Conservation (phyloP, 352 stramenopile genomes). For the Pythium rishiriense region DNA sequence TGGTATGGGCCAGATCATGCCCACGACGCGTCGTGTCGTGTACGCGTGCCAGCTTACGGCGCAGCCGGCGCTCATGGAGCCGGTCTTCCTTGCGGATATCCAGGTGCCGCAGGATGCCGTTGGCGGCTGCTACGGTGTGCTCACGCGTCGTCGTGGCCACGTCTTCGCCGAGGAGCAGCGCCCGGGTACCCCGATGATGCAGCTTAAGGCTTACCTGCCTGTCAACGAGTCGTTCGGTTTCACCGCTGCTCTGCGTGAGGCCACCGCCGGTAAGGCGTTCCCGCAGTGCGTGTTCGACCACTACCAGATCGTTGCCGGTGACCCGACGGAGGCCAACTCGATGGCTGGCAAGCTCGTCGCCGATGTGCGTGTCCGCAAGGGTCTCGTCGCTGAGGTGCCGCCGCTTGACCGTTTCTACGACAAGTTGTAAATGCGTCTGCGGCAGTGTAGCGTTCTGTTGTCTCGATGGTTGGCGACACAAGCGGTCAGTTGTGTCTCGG, state of each 20-base stretch:
- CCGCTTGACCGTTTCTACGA: constrained; percentile 99
- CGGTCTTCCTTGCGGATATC: constrained; percentile 99
- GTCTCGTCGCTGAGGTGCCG: constrained; percentile 95
- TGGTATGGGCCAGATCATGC: constrained; percentile 99
- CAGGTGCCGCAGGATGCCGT: constrained; percentile 98
- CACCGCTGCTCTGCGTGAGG: constrained; percentile 96
- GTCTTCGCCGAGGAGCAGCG: constrained; percentile 99
- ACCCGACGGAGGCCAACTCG: constrained; percentile 89
- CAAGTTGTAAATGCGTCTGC: constrained; percentile 94
- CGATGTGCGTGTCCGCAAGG: constrained; percentile 97
- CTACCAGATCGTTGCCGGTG: constrained; percentile 95
- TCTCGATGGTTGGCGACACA: background rate
- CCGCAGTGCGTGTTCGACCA: constrained; percentile 99
- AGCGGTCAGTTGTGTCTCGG: background rate
- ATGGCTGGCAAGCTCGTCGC: constrained; percentile 96
- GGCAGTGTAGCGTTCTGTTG: background rate
- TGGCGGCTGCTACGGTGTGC: constrained; percentile 98
- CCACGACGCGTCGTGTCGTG: constrained; percentile 97
- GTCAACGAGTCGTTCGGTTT: constrained; percentile 99
- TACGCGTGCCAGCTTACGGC: constrained; percentile 97
- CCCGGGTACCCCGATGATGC: constrained; percentile 98
- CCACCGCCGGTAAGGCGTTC: constrained; percentile 99
- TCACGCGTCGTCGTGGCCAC: constrained; percentile 98
- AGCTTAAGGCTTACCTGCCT: constrained; percentile 99
- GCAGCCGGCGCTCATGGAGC: constrained; percentile 96